A percentile compares a stretch with the other conserved stretches of the same genome.
These are phyloP conservation scores for Ustilago bromivora DNA, from an alignment of 1,284 basidiomycete genomes.

Conservation along the genomic window DNA sequence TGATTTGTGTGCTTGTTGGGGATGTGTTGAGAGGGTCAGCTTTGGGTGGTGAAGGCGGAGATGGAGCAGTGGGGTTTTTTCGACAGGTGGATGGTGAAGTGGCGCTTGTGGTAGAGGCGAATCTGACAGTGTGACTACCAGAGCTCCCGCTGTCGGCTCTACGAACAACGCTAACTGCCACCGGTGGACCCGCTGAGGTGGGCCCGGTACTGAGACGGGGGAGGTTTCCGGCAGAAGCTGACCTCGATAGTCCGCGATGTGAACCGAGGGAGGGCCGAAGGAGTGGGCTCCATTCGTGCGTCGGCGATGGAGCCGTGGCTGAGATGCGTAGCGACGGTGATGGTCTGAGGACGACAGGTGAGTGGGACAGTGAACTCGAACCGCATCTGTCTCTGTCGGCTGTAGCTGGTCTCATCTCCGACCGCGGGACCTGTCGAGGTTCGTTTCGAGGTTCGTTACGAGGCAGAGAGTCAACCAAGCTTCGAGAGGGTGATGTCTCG, in stretches of 20 bases:
- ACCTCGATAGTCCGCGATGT: slow-evolving; percentile 8
- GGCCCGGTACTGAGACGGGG: background rate
- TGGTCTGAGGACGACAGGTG: background rate
- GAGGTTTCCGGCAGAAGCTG: slow-evolving; percentile 26
- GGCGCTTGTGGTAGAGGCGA: background rate
- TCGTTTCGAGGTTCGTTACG: background rate
- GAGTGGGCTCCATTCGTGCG: background rate
- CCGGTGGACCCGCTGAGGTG: background rate
- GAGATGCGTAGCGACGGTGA: slow-evolving; percentile 5
- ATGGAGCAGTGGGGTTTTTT: background rate
- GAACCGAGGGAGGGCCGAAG: background rate
- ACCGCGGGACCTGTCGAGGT: background rate
- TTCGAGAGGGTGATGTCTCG: background rate
- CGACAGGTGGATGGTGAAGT: background rate
- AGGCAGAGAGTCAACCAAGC: background rate
- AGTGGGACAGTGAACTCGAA: background rate
- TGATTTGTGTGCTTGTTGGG: slow-evolving; percentile 38
- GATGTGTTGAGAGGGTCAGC: background rate
- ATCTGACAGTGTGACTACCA: slow-evolving; percentile 1
- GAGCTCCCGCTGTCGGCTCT: background rate
- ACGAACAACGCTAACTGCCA: background rate
- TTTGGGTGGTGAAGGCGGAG: background rate
- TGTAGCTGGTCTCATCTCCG: background rate
- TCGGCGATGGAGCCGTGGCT: background rate
- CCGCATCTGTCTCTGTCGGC: background rate